phyloP scores from a whole-genome alignment of 2,329 filamentous ascomycete species.

The Epichloe bromicola region DNA sequence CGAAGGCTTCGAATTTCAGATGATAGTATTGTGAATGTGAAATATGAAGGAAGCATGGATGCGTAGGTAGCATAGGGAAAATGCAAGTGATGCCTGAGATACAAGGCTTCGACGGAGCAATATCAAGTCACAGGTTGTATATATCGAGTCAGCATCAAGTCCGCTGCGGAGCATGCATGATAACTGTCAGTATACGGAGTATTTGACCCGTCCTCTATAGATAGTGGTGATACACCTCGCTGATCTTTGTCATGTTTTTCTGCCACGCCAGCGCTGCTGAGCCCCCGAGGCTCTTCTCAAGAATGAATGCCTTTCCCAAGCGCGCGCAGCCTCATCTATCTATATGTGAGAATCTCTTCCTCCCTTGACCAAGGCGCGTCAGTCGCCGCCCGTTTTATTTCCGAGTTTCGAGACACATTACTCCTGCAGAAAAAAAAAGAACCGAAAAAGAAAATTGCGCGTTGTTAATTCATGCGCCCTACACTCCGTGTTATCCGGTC shows the following conservation, averaged over 20 bases:
- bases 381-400: background rate
- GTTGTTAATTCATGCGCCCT: background rate
- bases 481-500: background rate
- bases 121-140: too few relatives aligned
- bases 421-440: background rate
- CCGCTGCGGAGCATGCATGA: too few relatives aligned
- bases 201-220: conserved; percentile 14
- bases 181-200: too few relatives aligned
- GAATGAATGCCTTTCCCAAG: background rate
- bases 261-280: conserved; percentile 3
- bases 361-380: background rate
- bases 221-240: conserved; percentile 15
- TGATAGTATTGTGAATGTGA: too few relatives aligned
- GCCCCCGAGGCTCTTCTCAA: too few relatives aligned
- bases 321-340: background rate
- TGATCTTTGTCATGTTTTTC: conserved; percentile 7
- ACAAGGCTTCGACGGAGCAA: too few relatives aligned
- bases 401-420: too few relatives aligned
- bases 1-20: too few relatives aligned
- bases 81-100: too few relatives aligned
- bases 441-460: background rate
- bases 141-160: too few relatives aligned
- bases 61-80: too few relatives aligned
- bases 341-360: background rate
- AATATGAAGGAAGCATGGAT: too few relatives aligned